phyloP scores from a whole-genome alignment of 2,329 filamentous ascomycete genomes.

The Beauveria sp. region DNA sequence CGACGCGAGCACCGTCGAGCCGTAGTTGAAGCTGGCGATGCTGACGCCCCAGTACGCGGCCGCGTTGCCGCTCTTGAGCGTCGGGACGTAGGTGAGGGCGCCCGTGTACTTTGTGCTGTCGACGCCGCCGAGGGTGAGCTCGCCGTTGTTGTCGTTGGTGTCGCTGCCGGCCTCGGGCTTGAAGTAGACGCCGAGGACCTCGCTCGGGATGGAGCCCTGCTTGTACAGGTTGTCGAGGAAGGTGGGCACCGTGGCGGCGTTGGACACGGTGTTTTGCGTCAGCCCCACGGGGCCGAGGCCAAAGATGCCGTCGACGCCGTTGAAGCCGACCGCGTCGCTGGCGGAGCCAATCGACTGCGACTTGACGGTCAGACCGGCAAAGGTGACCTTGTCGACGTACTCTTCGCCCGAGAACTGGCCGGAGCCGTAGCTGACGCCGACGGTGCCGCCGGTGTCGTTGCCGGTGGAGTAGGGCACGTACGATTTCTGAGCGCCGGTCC shows the following conservation, averaged over 20 bases:
- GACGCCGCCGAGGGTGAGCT: conserved; percentile 18
- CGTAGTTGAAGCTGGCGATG: conserved; percentile 19
- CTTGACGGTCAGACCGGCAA: conserved; percentile 21
- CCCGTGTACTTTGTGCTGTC: conserved; percentile 17
- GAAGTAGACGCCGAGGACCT: conserved; percentile 24
- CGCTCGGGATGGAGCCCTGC: conserved; percentile 20
- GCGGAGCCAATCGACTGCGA: conserved; percentile 11
- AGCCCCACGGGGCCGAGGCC: conserved; percentile 20
- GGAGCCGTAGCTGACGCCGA: conserved; percentile 21
- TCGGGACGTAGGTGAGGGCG: conserved; percentile 16
- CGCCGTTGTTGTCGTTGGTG: conserved; percentile 18
- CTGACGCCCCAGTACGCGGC: conserved; percentile 19
- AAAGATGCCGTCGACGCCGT: conserved; percentile 11
- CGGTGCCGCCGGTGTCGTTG: conserved; percentile 16
- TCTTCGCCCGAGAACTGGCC: conserved; percentile 20
- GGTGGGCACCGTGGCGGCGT: conserved; percentile 19
- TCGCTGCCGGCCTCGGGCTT: conserved; percentile 20
- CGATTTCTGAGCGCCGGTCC: conserved; percentile 7
- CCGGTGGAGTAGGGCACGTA: conserved; percentile 6
- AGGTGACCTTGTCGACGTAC: conserved; percentile 23
- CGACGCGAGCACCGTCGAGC: conserved; percentile 14
- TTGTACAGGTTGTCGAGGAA: conserved; percentile 22
- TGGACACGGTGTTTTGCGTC: conserved; percentile 19
- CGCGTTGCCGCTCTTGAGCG: conserved; percentile 12
- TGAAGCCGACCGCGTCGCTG: conserved; percentile 1